Base-by-base conservation (phyloP, 1,139 yeast species). In the Magnusiomyces starmeri region DNA sequence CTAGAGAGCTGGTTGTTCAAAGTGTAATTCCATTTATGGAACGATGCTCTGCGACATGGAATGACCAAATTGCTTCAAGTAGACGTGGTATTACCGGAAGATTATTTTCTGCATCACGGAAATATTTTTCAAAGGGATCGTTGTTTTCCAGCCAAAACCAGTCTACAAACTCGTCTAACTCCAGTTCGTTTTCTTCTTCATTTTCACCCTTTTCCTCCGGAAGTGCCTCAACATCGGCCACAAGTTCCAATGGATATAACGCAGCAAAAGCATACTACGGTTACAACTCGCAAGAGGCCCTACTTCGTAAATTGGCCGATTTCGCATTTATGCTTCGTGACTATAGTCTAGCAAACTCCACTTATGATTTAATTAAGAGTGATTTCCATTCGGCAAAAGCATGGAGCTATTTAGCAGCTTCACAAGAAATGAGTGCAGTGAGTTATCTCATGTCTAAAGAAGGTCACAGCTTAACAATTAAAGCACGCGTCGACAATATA, bases 281-380 rank as follows among this genome's bases (percentile, higher is more conserved):
- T 51, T 77, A 78, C 48, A 70, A 80, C 1, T 75, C 90, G 0
- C 78, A 85, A 0, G 97, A 89, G 62, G 87, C 88, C 60, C 76
- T 79, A 47, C 74, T 89, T 34, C 72, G 97, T 49, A 85, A 85
- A 62, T 71, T 92, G 43, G 97, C 95, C 0, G 98, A 92, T 66
- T 88, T 95, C 88, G 82, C 92, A 7, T 79, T 92, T 60, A 86
- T 92, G 79, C 70, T 90, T 24, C 79, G 90, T 46, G 97, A 92
- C 68, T 92, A 85, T 72, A 83, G 83, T 64, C 83, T 82, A 57
- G 94, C 97, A 8, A 84, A 85, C 63, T 75, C 86, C 1, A 83
- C 90, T 0, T 92, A 92, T 65, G 97, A 92, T 56, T 67, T 87
- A 54, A 75, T 89, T 40, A 83, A 83, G 57, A 84, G 85, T 60